Evolutionary conservation across 306 rosid genomes (phyloP), one percentile per base, ranked within the genome.

Genomic region (Corylus avellana): DNA sequence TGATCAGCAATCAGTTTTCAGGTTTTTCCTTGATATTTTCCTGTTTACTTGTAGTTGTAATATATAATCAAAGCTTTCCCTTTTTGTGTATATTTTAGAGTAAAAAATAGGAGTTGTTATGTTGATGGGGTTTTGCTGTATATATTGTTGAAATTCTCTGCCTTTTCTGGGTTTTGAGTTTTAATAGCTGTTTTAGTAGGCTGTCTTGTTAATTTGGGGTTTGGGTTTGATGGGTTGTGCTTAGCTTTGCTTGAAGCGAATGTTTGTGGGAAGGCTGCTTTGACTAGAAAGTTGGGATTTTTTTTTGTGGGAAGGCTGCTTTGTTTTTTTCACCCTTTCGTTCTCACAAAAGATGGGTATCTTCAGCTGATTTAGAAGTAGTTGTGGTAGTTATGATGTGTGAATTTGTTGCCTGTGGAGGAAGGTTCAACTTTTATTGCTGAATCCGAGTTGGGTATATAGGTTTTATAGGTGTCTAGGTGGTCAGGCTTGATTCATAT

Each of bases 221-320:
- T 81, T 80, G 76, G 83, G 67, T 73, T 55, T 49, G 66, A 66
- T 56, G 74, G 80, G 72, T 69, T 63, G 58, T 79, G 81, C 82
- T 72, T 82, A 54, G 86, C 56, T 80, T 72, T 78, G 81, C 75
- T 59, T 78, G 81, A 72, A 80, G 80, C 80, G 80, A 70, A 49
- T 53, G 77, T 70, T 80, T 73, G 35, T 62, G 44, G 75, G 25
- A 22, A 22, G 54, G 79, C 75, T 73, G 78, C 70, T 81, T 75
- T 46, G 78, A 76, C 72, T 68, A 22, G 29, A 44, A 58, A 55
- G 77, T 73, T 68, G 59, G 77, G 71, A 42, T 62, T 70, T 61
- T 78, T 70, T 75, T 73, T 66, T 74, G 54, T 37, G 49, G 39
- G 42, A 64, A 64, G 73, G 32, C 64, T 58, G 57, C 62, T 71